A percentile compares a stretch with the other conserved stretches of the same genome.
These are phyloP conservation scores for Neofusicoccum ribis DNA, from an alignment of 2,329 filamentous ascomycete genomes.

Conservation along the genomic window DNA sequence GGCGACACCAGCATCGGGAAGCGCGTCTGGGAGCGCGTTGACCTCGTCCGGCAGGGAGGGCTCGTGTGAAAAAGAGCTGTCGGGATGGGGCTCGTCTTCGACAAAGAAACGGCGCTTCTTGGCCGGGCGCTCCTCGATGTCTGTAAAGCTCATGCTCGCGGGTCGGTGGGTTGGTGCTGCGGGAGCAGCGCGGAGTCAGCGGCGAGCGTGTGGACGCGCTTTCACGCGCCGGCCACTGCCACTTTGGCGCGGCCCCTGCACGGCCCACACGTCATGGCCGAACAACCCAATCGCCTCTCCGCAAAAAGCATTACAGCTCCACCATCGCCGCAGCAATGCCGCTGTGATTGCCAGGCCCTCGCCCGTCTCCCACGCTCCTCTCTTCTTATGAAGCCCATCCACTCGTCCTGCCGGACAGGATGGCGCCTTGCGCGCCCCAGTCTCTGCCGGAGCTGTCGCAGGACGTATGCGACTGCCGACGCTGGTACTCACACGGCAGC, in stretches of 20 bases:
- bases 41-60: conserved; percentile 35
- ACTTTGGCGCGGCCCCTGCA: conserved; percentile 26
- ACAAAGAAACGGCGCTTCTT: conserved; percentile 67
- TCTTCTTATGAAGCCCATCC: conserved; percentile 1
- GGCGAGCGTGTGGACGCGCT: conserved; percentile 10
- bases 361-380: background rate
- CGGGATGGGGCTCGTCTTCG: conserved; percentile 42
- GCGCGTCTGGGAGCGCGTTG: conserved; percentile 32
- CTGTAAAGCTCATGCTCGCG: conserved; percentile 37
- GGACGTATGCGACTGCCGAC: conserved; percentile 15
- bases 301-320: conserved; percentile 11
- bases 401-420: background rate
- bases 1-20: conserved; percentile 18
- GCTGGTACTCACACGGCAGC: conserved; percentile 19
- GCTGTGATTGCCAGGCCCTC: background rate
- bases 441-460: conserved; percentile 10
- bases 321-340: conserved; percentile 1
- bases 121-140: conserved; percentile 54
- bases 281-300: conserved; percentile 14
- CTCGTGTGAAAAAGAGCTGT: conserved; percentile 23
- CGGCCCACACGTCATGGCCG: conserved; percentile 12
- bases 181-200: conserved; percentile 15
- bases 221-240: conserved; percentile 10
- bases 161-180: background rate
- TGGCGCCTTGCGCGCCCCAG: conserved; percentile 6